Percentiles rank a stretch among this genome's conserved stretches.
These are phyloP conservation scores for Epichloe elymi DNA, from an alignment of 2,329 filamentous ascomycete species.

Conservation along the genomic window DNA sequence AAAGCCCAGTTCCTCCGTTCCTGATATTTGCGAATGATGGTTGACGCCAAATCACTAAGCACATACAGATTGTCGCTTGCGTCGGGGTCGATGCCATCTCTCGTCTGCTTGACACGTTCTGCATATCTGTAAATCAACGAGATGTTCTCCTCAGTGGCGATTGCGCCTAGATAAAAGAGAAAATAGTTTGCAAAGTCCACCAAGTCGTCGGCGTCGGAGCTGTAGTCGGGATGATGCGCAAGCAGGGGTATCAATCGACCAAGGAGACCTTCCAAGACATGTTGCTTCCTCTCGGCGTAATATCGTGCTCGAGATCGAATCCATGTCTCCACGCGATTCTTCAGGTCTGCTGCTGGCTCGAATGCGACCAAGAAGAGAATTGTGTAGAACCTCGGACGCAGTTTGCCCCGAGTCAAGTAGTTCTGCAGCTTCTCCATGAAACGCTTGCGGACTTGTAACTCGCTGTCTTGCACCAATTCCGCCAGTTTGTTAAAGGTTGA, in stretches of 20 bases:
- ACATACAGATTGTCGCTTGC: slow-evolving; percentile 69
- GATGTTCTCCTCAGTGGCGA: slow-evolving; percentile 78
- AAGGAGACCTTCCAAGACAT: slow-evolving; percentile 68
- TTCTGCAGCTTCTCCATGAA: slow-evolving; percentile 86
- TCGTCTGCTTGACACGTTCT: slow-evolving; percentile 81
- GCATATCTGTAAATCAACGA: slow-evolving; percentile 84
- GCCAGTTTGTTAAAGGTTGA: slow-evolving; percentile 71
- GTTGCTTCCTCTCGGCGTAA: slow-evolving; percentile 44
- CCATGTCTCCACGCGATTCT: slow-evolving; percentile 72
- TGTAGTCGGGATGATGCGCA: slow-evolving; percentile 88
- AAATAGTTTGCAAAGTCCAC: slow-evolving; percentile 80
- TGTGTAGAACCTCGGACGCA: slow-evolving; percentile 71
- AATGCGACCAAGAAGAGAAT: slow-evolving; percentile 85
- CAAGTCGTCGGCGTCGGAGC: slow-evolving; percentile 50
- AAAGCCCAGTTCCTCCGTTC: slow-evolving; percentile 77
- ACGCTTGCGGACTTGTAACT: slow-evolving; percentile 57
- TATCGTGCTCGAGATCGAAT: slow-evolving; percentile 65
- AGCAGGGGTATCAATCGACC: slow-evolving; percentile 76
- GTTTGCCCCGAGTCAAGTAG: slow-evolving; percentile 61
- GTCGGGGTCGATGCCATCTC: slow-evolving; percentile 58
- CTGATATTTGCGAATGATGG: slow-evolving; percentile 72
- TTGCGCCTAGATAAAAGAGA: slow-evolving; percentile 70
- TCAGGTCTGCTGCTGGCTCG: slow-evolving; percentile 65
- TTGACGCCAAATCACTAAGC: slow-evolving; percentile 74
- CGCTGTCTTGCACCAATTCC: slow-evolving; percentile 65